Evolutionary conservation across 352 stramenopile species (phyloP), one percentile per base, ranked within the genome.

Genomic region (Globisporangium paddicum): DNA sequence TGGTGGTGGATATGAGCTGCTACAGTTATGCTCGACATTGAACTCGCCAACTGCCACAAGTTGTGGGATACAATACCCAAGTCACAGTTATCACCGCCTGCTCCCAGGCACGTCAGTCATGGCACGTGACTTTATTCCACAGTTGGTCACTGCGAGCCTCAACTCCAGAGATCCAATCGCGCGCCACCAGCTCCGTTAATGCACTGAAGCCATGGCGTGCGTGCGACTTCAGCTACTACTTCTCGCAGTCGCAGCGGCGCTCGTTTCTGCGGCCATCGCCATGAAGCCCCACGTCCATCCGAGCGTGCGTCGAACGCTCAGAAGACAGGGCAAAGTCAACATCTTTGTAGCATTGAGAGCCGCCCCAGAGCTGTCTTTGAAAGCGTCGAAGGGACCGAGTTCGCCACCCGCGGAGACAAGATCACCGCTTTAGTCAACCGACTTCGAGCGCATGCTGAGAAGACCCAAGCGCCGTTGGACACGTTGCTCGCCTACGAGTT

Each of bases 281-380:
- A n/a, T n/a, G 45, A 25, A 35, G 37, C 55, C 65, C 8, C 56
- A 23, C 26, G 55, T 75, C 40, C 30, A 72, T 51, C 38, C 60
- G 8, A 26, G 30, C 28, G 64, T 75, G 5, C 68, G 72, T 53
- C 68, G 68, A 41, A 51, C 64, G 38, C 55, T 75, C 3, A 58
- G 59, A 7, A 25, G 57, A 21, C 64, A 75, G 44, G 64, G 49
- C 26, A 64, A 49, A 2, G 19, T 69, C 7, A 57, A 63, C 26
- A 18, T 62, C n/a, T 35, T 51, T 25, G 45, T 35, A 13, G 21
- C 25, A 5, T 16, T 51, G 10, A 26, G 25, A 14, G 45, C 34
- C 11, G 10, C 25, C 5, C 10, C 45, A 2, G 14, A 51, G 10
- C 13, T 8, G 16, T 37, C 23, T 19, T 51, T 16, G 23, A 51